These are phyloP conservation scores for Cercospora sp. DNA, from an alignment of 2,329 filamentous ascomycete genomes.

Conservation along the genomic window DNA sequence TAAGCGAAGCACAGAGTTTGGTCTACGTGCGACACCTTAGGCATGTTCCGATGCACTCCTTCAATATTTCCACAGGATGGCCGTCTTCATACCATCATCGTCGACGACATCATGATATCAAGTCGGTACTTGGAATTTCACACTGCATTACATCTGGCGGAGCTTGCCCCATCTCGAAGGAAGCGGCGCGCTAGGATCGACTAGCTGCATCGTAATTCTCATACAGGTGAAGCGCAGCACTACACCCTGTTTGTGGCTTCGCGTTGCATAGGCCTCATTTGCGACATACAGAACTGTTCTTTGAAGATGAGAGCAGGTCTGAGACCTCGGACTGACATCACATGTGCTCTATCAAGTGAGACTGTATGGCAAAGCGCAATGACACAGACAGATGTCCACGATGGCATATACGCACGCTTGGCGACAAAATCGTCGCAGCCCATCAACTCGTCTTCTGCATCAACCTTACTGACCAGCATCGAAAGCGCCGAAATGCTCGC, in stretches of 20 bases:
- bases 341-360: too few relatives aligned
- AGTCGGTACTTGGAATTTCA: background rate
- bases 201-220: background rate
- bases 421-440: background rate
- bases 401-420: background rate
- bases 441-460: background rate
- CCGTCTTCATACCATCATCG: background rate
- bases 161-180: background rate
- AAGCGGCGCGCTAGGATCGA: background rate
- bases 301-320: background rate
- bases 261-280: background rate
- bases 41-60: background rate
- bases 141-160: background rate
- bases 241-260: background rate
- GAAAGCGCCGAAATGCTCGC: background rate
- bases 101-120: background rate
- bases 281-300: background rate
- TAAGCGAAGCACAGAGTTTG: background rate
- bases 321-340: background rate
- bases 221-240: background rate
- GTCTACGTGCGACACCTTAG: background rate
- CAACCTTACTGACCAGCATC: background rate
- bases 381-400: background rate
- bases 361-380: too few relatives aligned
- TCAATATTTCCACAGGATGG: background rate